Evolutionary conservation across 1,139 yeast species (phyloP).

Genomic region (Diutina mesorugosa): DNA sequence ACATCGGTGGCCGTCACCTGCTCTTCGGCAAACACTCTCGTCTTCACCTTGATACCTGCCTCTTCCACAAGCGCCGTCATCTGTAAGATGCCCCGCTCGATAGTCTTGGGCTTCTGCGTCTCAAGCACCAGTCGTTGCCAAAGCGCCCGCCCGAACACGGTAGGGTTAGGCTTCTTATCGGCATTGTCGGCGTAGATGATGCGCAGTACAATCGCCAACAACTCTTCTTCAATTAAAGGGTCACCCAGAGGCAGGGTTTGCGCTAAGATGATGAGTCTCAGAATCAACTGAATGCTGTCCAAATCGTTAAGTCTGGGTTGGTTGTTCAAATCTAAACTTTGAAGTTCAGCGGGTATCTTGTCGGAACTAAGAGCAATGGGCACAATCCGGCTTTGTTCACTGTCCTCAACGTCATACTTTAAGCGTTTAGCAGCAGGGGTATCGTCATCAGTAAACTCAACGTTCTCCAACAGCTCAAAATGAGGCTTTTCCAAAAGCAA

Average conservation of each 20-base stretch:
- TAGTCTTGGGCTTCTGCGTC: conserved; percentile 67
- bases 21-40: conserved; percentile 44
- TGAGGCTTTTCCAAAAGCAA: conserved; percentile 64
- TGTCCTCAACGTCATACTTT: conserved; percentile 21
- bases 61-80: conserved; percentile 90
- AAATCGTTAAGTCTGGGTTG: conserved; percentile 65
- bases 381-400: conserved; percentile 25
- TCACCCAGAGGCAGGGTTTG: conserved; percentile 65
- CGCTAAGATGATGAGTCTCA: conserved; percentile 51
- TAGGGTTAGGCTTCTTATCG: conserved; percentile 49
- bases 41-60: conserved; percentile 55
- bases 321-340: conserved; percentile 59
- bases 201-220: conserved; percentile 62
- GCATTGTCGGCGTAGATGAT: conserved; percentile 37
- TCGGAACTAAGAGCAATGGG: conserved; percentile 52
- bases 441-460: conserved; percentile 18
- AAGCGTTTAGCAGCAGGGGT: conserved; percentile 23
- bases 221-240: conserved; percentile 68
- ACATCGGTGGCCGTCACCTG: conserved; percentile 16
- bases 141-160: conserved; percentile 67
- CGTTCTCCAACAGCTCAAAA: conserved; percentile 48
- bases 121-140: conserved; percentile 88
- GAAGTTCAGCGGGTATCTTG: conserved; percentile 47
- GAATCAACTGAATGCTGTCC: conserved; percentile 61
- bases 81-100: conserved; percentile 89